These are phyloP conservation scores for Biscogniauxia mediterranea DNA, from an alignment of 2,329 filamentous ascomycete species.

Conservation along the genomic window DNA sequence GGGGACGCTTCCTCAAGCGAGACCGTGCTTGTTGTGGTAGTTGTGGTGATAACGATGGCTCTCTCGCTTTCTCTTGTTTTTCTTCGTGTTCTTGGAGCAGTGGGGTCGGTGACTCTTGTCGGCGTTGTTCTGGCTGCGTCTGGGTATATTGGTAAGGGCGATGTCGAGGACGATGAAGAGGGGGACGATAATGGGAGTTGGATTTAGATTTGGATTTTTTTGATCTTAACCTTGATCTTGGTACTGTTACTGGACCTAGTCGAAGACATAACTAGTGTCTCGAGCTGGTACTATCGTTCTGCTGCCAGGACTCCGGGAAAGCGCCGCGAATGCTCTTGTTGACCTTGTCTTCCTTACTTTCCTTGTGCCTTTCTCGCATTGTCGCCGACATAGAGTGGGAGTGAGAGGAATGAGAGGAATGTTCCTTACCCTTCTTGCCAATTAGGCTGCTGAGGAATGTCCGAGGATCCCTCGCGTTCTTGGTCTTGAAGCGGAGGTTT, in stretches of 20 bases:
- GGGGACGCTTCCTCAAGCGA: background rate
- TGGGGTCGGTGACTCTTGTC: background rate
- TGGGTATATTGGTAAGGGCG: conserved; percentile 7
- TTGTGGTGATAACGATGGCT: background rate
- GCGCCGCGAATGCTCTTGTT: conserved; percentile 26
- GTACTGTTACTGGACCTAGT: background rate
- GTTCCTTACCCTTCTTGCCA: conserved; percentile 29
- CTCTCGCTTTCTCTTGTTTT: background rate
- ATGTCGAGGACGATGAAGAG: no score
- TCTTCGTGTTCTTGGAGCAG: background rate
- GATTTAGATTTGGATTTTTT: background rate
- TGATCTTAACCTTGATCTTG: conserved; percentile 4
- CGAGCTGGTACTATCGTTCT: conserved; percentile 29
- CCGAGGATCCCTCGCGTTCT: conserved; percentile 36
- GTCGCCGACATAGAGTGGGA: conserved; percentile 17
- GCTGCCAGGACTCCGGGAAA: conserved; percentile 32
- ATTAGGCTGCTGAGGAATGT: conserved; percentile 44
- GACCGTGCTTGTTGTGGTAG: background rate
- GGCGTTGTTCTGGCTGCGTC: conserved; percentile 2
- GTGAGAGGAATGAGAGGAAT: background rate
- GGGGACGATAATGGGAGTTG: background rate
- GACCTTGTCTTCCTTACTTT: conserved; percentile 30
- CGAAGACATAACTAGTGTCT: conserved; percentile 33
- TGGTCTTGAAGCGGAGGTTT: conserved; percentile 37
- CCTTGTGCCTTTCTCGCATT: conserved; percentile 29